Base-by-base conservation (phyloP, 2,329 filamentous ascomycete genomes). In the Epichloe sp. region DNA sequence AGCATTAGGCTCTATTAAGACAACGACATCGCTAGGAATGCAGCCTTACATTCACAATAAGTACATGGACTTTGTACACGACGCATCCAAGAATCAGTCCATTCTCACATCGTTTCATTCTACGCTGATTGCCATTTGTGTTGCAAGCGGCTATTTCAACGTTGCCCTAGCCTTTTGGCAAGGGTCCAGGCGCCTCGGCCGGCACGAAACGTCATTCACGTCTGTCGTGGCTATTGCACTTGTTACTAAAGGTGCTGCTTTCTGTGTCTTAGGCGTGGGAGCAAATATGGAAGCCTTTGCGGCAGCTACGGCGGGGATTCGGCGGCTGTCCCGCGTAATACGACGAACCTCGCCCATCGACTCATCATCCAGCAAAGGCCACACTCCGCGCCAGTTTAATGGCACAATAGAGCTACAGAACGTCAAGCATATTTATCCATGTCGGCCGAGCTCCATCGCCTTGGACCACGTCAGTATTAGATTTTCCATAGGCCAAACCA, bases 361-460 rank as follows among this genome's bases (percentile, higher is more conserved):
- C 40, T 61, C 67, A 0, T 55, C 64, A 6, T 62, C 61, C 7
- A 53, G 60, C 0, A 56, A 59, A 1, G 68, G 68, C 2, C 51
- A 58, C 1, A 62, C 3, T 31, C 56, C 59, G 1, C 47, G 47
- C 5, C 53, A 57, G 1, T 52, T 62, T 21, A 44, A 54, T 0
- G 66, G 63, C 14, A 66, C 71, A 26, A 71, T 79, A 23, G 63
- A 68, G 21, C 64, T 78, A 4, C 35, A 53, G 15, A 58, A 72
- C 42, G 61, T 78, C 7, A 62, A 60, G 37, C 78, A 78, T 53
- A 63, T 71, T 2, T 79, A 79, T 56, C 76, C 76, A 37, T 68
- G 74, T 7, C 68, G 77, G 3, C 71, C 74, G 2, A 68, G 67
- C 36, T 60, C 68, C 23, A 56, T 60, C n/a, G 66, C 73, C 2